Evolutionary conservation across 257 asterid genomes (phyloP), one percentile per base, ranked within the genome.

Genomic region (Linderniella brevidens): DNA sequence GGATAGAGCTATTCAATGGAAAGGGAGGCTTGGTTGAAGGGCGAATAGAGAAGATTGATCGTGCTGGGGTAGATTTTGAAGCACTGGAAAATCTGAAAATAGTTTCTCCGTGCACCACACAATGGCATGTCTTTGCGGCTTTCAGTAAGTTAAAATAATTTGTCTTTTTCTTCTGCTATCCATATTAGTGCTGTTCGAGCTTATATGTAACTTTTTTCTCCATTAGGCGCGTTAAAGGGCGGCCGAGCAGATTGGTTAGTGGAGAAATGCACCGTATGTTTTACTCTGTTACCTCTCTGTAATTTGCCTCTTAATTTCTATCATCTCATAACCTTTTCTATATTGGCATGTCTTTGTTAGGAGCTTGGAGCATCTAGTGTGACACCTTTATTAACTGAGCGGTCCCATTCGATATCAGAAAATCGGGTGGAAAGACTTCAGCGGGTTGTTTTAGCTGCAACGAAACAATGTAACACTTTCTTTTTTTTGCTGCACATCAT

Each of bases 241-340:
- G 94, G 98, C 25, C 73, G 98, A n/a, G 87, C 87, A 46, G 98
- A 85, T 73, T 90, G 98, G 98, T 93, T 90, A 9, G 87, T 81
- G 46, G 98, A 90, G 74, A 90, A 90, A 81, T 85, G 98, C 83
- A 81, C 96, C 6, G 98, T 85, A 73, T 64, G 80, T 62, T 29
- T 50, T 39, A 39, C 3, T 39, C 15, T 39, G 13, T 39, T 39
- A 13, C 43, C 15, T 39, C 3, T 10, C 9, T 39, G 43, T 39
- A 39, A 39, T 39, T 3, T 39, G 43, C 32, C 32, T 25, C 32
- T 25, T 25, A 25, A 25, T 25, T 25, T 25, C 3, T 3, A 25
- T 25, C 32, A 25, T 25, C 32, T 25, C 32, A 25, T 50, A 16
- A 25, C 48, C 54, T 38, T 46, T 20, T 41, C 17, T 49, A 11